phyloP scores from a whole-genome alignment of 768 basidiomycete genomes.

The Hortiboletus campestris region DNA sequence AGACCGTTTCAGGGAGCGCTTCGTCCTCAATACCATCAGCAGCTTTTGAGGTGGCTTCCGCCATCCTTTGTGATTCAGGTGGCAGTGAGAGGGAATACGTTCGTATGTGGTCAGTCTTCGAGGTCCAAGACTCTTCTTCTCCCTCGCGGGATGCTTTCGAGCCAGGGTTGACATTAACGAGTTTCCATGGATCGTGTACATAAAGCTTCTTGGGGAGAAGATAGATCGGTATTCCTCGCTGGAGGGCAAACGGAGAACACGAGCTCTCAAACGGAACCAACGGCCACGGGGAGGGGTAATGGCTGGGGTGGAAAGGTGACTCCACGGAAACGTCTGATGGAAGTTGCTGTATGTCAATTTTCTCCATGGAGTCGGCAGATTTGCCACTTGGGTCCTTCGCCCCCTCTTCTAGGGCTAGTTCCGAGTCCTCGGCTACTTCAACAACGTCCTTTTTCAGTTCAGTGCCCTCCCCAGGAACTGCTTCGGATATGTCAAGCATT shows the following conservation, averaged over 20 bases:
- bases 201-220: constrained; percentile 41
- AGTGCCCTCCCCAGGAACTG: not conserved
- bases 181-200: constrained; percentile 43
- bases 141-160: not conserved
- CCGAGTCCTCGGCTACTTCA: not conserved
- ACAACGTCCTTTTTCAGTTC: not conserved
- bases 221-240: constrained; percentile 32
- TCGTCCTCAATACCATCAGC: constrained; percentile 8
- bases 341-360: not conserved
- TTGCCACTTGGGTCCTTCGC: not conserved
- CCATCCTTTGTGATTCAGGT: constrained; percentile 3
- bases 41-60: constrained; percentile 2
- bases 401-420: not conserved
- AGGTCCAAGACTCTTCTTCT: constrained; percentile 19
- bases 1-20: constrained; percentile 7
- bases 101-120: constrained; percentile 26
- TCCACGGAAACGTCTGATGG: not conserved
- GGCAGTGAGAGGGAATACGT: constrained; percentile 30
- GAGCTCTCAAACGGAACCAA: constrained; percentile 36
- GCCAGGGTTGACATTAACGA: constrained; percentile 11
- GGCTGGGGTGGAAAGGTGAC: constrained; percentile 29
- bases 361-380: not conserved
- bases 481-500: not conserved
- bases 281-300: constrained; percentile 43
- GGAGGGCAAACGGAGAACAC: constrained; percentile 22